Evolutionary conservation across 805 yeast species (phyloP), one percentile per base, ranked within the genome.

Genomic region (Yarrowia phangngaensis): DNA sequence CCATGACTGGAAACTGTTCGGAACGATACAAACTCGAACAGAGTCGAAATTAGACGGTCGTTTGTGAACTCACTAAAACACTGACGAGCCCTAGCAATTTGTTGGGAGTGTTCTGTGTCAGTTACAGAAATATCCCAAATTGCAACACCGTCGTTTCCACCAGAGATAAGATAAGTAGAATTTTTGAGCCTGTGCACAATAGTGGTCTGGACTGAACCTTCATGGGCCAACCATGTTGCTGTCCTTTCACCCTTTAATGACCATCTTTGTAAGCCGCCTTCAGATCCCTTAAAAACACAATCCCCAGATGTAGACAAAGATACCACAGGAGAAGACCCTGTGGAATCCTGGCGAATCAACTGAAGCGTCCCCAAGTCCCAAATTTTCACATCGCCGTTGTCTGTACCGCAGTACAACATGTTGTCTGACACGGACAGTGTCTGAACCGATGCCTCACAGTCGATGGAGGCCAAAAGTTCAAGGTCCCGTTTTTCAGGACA

Each of bases 351-450:
- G 31, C 62, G 29, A 48, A 79, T 65, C 52, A 80, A 66, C 61
- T 90, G 97, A 48, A 74, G 73, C 0, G 97, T 88, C 38, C 82
- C 79, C 38, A 90, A 67, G 58, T 92, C 97, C 87, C 95, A 84
- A 5, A 86, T 79, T 51, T 81, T 79, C n/a, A 90, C 73, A 19
- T 71, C 69, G 8, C 95, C 92, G 51, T 78, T 77, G 8, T 80
- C 74, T 20, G 87, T 65, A 0, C 97, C 97, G 60, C 90, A 85
- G 64, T 86, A 90, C 7, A 92, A 63, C 58, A 82, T 84, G 33
- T 87, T 76, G 29, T 78, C 80, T 7, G 77, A 66, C 6, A 56
- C 48, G 3, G 81, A 70, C 69, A 87, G 74, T 0, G 94, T 82
- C 20, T 89, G 66, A 3, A 89, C 81, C 6, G 86, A 74, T 23